Evolutionary conservation across 768 basidiomycete species (phyloP).

Genomic region (Tylopilus subfusipes): DNA sequence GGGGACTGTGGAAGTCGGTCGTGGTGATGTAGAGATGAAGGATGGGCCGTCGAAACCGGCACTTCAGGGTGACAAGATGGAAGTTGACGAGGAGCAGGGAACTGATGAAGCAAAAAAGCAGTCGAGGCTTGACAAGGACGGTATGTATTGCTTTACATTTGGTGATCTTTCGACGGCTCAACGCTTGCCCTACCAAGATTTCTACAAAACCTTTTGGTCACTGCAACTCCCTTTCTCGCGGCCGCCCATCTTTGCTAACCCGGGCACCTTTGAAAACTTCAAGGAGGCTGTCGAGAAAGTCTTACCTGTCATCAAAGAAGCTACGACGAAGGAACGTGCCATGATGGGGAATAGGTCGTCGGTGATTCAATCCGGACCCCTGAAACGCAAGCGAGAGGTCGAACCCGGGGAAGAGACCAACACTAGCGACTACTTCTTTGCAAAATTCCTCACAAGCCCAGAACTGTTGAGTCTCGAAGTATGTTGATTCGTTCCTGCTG

Average conservation of each 20-base stretch:
- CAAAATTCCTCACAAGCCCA: slow-evolving; percentile 87
- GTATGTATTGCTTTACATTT: slow-evolving; percentile 32
- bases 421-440: slow-evolving; percentile 79
- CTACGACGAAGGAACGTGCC: slow-evolving; percentile 82
- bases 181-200: slow-evolving; percentile 43
- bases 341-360: slow-evolving; percentile 75
- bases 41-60: slow-evolving; percentile 30
- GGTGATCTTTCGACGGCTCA: neutral
- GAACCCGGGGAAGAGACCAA: slow-evolving; percentile 52
- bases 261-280: slow-evolving; percentile 59
- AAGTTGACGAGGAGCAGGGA: slow-evolving; percentile 48
- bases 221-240: slow-evolving; percentile 82
- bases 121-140: slow-evolving; percentile 55
- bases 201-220: slow-evolving; percentile 89
- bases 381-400: slow-evolving; percentile 67
- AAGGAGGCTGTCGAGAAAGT: slow-evolving; percentile 68
- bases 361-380: slow-evolving; percentile 31
- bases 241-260: slow-evolving; percentile 63
- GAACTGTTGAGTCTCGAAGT: slow-evolving; percentile 89
- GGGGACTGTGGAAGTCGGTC: slow-evolving; percentile 46
- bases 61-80: slow-evolving; percentile 52
- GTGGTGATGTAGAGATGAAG: slow-evolving; percentile 32
- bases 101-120: slow-evolving; percentile 33
- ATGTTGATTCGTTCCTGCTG: slow-evolving; percentile 17
- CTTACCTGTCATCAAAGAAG: slow-evolving; percentile 77